Evolutionary conservation across 108 stramenopile genomes (phyloP), one percentile per base, ranked within the genome.

Genomic region (Cyclotella kingstonii): DNA sequence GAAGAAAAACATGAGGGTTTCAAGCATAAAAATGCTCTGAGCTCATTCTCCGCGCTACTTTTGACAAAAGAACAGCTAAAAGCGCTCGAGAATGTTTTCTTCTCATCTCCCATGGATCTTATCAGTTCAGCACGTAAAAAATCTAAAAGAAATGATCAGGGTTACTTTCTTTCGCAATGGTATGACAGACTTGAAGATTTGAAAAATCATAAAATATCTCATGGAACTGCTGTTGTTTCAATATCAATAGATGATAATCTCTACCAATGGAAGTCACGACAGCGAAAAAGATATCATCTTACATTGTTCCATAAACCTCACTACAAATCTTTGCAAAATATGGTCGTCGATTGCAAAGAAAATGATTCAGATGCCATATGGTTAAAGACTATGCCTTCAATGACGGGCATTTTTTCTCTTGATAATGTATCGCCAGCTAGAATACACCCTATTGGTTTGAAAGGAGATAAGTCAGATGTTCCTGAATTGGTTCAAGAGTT

Each of bases 231-330:
- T 10, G 57, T 73, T 17, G 56, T 58, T 14, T 56, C 72, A 26
- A 45, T 56, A 38, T 21, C 63, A 14, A 35, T 23, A 30, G 45
- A 64, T 19, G 63, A 58, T 5, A 73, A 73, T 33, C 57, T 73
- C 19, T 73, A 73, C 34, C 57, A 65, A 12, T 73, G 72, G 72
- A 60, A 42, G 11, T 40, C 46, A 27, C 63, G 72, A 19, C 72
- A 73, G 33, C 63, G 72, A 19, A 73, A 73, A 51, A 31, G 72
- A 31, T 73, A 65, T 27, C 72, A 73, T 54, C 49, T 73, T 9
- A 73, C 72, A 52, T 60, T 73, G 42, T 27, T 31, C 17, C 58
- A 56, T 34, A 50, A 59, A n/a, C 72, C 72, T 29, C 34, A 73
- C 22, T 47, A 60, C 15, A 65, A 28, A 34, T 17, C 18, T 34